Evolutionary conservation across 2,329 filamentous ascomycete species (phyloP), one percentile per base, ranked within the genome.

Genomic region (Eurotiales sp.): DNA sequence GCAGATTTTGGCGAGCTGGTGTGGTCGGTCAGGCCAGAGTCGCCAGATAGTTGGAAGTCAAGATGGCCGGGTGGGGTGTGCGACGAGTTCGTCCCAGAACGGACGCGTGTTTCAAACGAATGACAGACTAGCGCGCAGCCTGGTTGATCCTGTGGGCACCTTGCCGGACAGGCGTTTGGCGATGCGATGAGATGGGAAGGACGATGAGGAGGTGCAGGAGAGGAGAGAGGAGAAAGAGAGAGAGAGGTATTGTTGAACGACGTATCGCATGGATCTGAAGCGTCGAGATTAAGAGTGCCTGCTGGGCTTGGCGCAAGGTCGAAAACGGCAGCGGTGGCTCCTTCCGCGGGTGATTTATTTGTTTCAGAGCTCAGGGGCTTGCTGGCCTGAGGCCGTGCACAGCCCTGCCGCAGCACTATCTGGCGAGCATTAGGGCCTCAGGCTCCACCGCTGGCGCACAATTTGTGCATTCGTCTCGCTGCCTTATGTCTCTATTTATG

Each of bases 41-140:
- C n/a, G n/a, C n/a, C n/a, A n/a, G n/a, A n/a, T n/a, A n/a, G n/a
- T 42, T 21, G 30, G 37, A 22, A 25, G 23, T 15, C 17, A 15
- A 17, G 36, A 22, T 41, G 19, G 37, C 25, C 8, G 29, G 46
- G 46, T 49, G 39, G 46, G 39, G 45, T 44, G 37, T 43, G 43
- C 36, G 29, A 40, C 29, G 36, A 51, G 50, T 43, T 47, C 30
- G 53, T 30, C 22, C 44, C 39, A 8, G n/a, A 14, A 46, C 50
- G 50, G 50, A 53, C 50, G 53, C 53, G 53, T 50, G 50, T 50
- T 54, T 54, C 47, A 56, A 56, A 54, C 54, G 54, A 56, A 43
- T 56, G 54, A 56, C 52, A 34, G 30, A 15, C 30, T n/a, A 14
- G 30, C 30, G 41, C n/a, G n/a, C n/a, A n/a, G n/a, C n/a, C n/a